phyloP scores from a whole-genome alignment of 495 filamentous ascomycete species.

The Penicillium salamii region DNA sequence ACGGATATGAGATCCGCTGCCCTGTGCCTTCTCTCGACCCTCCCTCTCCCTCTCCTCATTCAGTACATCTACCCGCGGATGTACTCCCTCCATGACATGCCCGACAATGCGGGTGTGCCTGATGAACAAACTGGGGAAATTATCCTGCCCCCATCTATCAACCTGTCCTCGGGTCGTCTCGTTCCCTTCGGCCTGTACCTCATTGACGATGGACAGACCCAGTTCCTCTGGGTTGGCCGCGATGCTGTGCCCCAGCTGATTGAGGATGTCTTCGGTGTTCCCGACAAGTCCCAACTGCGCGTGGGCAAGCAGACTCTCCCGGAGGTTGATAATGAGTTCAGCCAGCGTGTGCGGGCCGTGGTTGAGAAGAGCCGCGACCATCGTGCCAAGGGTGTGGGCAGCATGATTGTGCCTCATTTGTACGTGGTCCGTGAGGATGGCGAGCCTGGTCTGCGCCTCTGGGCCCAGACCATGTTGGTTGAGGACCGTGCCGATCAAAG shows the following conservation, averaged over 20 bases:
- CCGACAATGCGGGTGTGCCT: conserved; percentile 84
- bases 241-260: conserved; percentile 90
- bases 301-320: conserved; percentile 87
- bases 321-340: conserved; percentile 92
- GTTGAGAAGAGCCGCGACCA: conserved; percentile 90
- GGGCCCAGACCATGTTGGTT: conserved; percentile 93
- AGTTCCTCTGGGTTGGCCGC: conserved; percentile 95
- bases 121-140: conserved; percentile 85
- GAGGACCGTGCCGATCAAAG: conserved; percentile 95
- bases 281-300: conserved; percentile 75
- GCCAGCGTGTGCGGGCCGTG: conserved; percentile 84
- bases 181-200: conserved; percentile 95
- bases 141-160: conserved; percentile 76
- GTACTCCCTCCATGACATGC: conserved; percentile 97
- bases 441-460: conserved; percentile 89
- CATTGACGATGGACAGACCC: conserved; percentile 94
- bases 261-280: conserved; percentile 82
- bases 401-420: conserved; percentile 85
- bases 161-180: conserved; percentile 82
- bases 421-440: conserved; percentile 95
- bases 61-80: conserved; percentile 96
- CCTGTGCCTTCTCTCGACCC: conserved; percentile 85
- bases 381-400: conserved; percentile 78
- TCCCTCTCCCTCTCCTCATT: conserved; percentile 86
- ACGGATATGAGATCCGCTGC: conserved; percentile 93